Evolutionary conservation across 2,329 filamentous ascomycete genomes (phyloP).

Genomic region (Colletotrichum spaethianum): DNA sequence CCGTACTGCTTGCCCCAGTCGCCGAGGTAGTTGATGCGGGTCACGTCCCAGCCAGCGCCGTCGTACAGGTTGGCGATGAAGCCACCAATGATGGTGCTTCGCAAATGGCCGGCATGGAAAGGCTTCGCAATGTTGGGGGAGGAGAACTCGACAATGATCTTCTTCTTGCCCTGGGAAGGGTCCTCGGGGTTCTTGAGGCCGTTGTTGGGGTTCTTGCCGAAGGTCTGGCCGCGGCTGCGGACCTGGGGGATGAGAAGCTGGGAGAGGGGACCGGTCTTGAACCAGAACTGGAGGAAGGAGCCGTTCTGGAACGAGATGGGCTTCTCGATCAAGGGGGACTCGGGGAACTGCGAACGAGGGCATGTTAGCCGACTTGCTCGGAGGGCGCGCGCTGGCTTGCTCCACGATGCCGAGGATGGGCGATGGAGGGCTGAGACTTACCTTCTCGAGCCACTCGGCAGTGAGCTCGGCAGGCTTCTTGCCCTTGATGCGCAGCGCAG

Average conservation of each 20-base stretch:
- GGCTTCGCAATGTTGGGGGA: constrained; percentile 91
- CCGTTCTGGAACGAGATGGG: constrained; percentile 71
- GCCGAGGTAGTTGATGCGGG: constrained; percentile 82
- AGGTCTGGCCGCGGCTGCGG: constrained; percentile 71
- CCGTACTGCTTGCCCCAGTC: constrained; percentile 87
- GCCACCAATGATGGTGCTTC: constrained; percentile 84
- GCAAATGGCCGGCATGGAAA: constrained; percentile 83
- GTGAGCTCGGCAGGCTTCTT: constrained; percentile 75
- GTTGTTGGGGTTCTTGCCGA: constrained; percentile 73
- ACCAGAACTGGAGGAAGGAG: constrained; percentile 84
- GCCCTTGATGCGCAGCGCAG: constrained; percentile 84
- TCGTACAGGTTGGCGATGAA: constrained; percentile 82
- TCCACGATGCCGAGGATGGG: neutral
- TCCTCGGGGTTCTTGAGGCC: constrained; percentile 75
- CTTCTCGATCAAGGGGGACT: constrained; percentile 80
- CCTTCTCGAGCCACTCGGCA: constrained; percentile 73
- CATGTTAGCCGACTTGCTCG: neutral
- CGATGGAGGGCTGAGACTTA: constrained; percentile 47
- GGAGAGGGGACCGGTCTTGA: constrained; percentile 78
- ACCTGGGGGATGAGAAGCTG: constrained; percentile 79
- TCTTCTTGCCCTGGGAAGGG: constrained; percentile 73
- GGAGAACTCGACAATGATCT: constrained; percentile 84
- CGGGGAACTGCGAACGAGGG: constrained; percentile 72
- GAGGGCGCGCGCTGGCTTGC: too few species aligned
- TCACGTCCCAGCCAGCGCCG: constrained; percentile 79